These are phyloP conservation scores for Schizosaccharomyces lindneri DNA, from an alignment of 805 yeast species.

Conservation along the genomic window DNA sequence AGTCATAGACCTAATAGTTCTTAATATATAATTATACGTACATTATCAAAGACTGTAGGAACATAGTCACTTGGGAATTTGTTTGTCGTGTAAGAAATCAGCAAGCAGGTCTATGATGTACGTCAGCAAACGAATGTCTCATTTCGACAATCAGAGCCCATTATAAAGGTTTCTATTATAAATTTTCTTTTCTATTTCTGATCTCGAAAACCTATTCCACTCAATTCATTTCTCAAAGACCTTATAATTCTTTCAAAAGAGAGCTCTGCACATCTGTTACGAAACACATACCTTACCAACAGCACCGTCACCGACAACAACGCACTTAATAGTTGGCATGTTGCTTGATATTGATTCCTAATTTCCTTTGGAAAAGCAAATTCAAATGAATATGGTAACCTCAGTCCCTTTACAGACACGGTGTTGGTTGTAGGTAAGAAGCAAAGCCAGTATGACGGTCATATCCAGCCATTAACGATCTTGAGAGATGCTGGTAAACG, in stretches of 20 bases:
- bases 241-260: too few relatives aligned
- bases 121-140: not conserved
- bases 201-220: not conserved
- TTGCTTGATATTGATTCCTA: not conserved
- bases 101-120: constrained; percentile 42
- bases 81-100: constrained; percentile 86
- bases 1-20: not conserved
- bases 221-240: not conserved
- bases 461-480: too few relatives aligned
- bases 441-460: too few relatives aligned
- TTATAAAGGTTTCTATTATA: not conserved
- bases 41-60: constrained; percentile 33
- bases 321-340: constrained; percentile 37
- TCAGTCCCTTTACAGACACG: not conserved
- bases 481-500: too few relatives aligned
- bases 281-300: constrained; percentile 46
- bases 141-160: not conserved
- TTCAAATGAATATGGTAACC: too few relatives aligned
- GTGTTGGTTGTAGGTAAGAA: not conserved
- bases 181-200: not conserved
- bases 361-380: too few relatives aligned
- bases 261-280: too few relatives aligned
- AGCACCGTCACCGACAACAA: constrained; percentile 98
- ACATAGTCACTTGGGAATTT: constrained; percentile 96
- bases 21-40: not conserved